phyloP scores from a whole-genome alignment of 345 rosid genomes.

The Eucalyptus globulus region DNA sequence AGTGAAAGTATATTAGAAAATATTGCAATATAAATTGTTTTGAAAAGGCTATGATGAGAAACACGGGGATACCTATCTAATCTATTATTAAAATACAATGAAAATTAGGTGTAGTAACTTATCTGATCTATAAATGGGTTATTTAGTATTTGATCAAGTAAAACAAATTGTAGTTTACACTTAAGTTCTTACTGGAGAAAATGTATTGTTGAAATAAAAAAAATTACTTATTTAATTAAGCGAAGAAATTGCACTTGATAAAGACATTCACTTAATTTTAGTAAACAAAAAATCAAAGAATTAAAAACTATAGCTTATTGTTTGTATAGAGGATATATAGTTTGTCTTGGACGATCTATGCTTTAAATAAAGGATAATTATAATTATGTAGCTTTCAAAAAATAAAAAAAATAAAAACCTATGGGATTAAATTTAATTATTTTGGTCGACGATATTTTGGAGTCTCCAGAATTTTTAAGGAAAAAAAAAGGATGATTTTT shows the following conservation, averaged over 20 bases:
- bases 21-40: neutral
- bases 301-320: neutral
- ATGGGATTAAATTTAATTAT: accelerated
- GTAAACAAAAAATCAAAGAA: neutral
- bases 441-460: neutral
- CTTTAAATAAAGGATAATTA: neutral
- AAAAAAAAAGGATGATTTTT: neutral
- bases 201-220: neutral
- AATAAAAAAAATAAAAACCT: neutral
- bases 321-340: neutral
- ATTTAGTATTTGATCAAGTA: neutral
- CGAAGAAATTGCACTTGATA: neutral
- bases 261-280: neutral
- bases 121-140: neutral
- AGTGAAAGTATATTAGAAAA: neutral
- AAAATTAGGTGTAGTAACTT: neutral
- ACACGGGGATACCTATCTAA: neutral
- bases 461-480: neutral
- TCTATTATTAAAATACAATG: neutral
- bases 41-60: neutral
- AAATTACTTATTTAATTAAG: neutral
- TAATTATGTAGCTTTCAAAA: neutral
- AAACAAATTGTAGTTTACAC: neutral
- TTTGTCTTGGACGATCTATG: neutral
- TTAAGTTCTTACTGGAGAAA: neutral